Base-by-base conservation (phyloP, 2,329 filamentous ascomycete species). In the Neofusicoccum umdonicola region DNA sequence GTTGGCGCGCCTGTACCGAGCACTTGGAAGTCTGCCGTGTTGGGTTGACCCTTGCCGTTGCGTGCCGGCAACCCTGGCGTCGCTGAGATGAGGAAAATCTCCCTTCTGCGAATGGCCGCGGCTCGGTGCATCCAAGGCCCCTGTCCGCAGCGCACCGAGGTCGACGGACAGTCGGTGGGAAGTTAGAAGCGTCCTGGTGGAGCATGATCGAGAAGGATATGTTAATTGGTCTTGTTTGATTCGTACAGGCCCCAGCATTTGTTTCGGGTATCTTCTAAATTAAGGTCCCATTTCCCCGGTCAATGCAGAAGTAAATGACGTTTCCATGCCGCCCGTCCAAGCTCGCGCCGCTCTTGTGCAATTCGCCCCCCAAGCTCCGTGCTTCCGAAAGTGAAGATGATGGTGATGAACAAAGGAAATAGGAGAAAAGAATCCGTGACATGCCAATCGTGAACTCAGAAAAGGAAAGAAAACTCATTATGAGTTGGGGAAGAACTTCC, bases 241-340 rank as follows among this genome's bases (percentile, higher is more conserved):
- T 54, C 7, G 15, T 35, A 35, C 13, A 51, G n/a, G 27, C 8
- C 42, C 13, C 22, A 17, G 52, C 22, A 42, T 44, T 6, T 42
- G 39, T 56, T n/a, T 42, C 35, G 52, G 52, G 52, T 57, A 57
- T 57, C 52, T 17, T 54, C 50, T 37, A 52, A 12, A 50, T 17
- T 39, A 54, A 42, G 12, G 35, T 13, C 34, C n/a, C 3, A n/a
- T 15, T 22, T 34, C 39, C 19, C 9, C 52, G 13, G 22, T 31
- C 39, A 5, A 42, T 17, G 22, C 39, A 31, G 1, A 27, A 42
- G 6, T 6, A 41, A 41, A 31, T 9, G 15, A 31, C 52, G 37
- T 31, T 17, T n/a, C 6, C 35, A 19, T 15, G 13, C 35, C 34
- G 27, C 27, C 15, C 50, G 0, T 11, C 39, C 13, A 37, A 12